Conservation (phyloP, 306 rosid genomes). For the Castanea crenata region DNA sequence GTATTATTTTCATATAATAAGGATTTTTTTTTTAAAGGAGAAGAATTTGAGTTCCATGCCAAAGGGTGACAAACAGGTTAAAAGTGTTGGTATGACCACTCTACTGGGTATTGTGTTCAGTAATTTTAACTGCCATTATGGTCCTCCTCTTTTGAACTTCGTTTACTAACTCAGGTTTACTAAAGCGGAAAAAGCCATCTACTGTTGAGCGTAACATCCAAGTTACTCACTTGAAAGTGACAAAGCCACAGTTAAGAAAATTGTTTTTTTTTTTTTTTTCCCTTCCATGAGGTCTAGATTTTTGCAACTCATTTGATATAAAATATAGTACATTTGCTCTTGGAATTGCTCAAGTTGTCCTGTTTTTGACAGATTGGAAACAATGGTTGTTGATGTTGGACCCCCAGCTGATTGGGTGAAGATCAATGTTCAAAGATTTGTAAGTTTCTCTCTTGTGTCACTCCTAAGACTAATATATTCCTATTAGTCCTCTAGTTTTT, state of each 20-base stretch:
- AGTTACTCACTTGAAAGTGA: conserved; percentile 68
- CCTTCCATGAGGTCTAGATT: not conserved
- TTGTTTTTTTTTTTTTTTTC: conserved; percentile 12
- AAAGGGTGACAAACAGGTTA: conserved; percentile 95
- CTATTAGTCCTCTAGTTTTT: not conserved
- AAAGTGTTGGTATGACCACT: conserved; percentile 67
- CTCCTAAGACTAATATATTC: not conserved
- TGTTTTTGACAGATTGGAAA: conserved; percentile 67
- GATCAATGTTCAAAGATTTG: conserved; percentile 90
- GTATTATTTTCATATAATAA: conserved; percentile 16
- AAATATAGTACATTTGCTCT: conserved; percentile 13
- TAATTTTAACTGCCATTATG: not conserved
- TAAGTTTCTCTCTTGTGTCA: conserved; percentile 39
- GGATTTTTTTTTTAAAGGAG: conserved; percentile 47
- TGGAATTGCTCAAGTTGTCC: conserved; percentile 6
- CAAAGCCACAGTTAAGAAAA: conserved; percentile 72
- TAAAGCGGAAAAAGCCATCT: conserved; percentile 79
- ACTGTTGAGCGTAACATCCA: conserved; percentile 65
- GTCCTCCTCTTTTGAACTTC: conserved; percentile 10
- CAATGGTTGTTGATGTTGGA: conserved; percentile 78
- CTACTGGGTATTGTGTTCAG: conserved; percentile 12
- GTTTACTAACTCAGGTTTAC: conserved; percentile 53
- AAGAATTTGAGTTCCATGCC: conserved; percentile 63
- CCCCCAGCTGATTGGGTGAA: conserved; percentile 99
- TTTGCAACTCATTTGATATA: not conserved